Conservation (phyloP, 2,329 filamentous ascomycete species). For the Periconia sp. region DNA sequence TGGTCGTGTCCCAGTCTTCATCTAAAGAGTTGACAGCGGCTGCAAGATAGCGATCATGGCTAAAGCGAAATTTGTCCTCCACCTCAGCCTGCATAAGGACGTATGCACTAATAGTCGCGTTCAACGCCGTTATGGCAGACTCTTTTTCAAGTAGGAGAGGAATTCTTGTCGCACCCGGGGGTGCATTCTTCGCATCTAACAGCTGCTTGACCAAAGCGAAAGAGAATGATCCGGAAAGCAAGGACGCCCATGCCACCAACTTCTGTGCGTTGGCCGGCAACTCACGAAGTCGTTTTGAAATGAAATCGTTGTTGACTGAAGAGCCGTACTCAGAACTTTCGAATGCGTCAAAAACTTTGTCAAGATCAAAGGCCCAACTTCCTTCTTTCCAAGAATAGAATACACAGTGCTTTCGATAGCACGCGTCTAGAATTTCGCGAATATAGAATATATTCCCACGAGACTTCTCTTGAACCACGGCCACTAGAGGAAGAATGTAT, state of each 20-base stretch:
- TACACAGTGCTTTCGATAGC: conserved; percentile 84
- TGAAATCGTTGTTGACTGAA: conserved; percentile 81
- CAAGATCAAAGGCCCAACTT: conserved; percentile 80
- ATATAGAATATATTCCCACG: conserved; percentile 90
- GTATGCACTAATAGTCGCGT: conserved; percentile 79
- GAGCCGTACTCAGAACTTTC: conserved; percentile 78
- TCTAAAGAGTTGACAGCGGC: conserved; percentile 69
- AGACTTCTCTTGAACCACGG: conserved; percentile 88
- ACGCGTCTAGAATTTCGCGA: conserved; percentile 86
- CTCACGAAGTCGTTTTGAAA: conserved; percentile 77
- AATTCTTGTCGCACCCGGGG: conserved; percentile 50
- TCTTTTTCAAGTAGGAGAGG: conserved; percentile 63
- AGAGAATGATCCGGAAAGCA: conserved; percentile 82
- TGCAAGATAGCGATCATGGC: conserved; percentile 84
- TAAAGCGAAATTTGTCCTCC: conserved; percentile 85
- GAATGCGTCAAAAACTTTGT: conserved; percentile 85
- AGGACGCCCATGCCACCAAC: conserved; percentile 83
- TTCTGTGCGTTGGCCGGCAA: conserved; percentile 75
- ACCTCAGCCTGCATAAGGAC: conserved; percentile 81
- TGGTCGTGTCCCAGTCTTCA: conserved; percentile 56
- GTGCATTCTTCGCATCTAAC: conserved; percentile 70
- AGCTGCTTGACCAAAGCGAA: conserved; percentile 81
- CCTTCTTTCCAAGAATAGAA: conserved; percentile 88
- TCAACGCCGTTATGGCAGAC: conserved; percentile 78
- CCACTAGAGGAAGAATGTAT: conserved; percentile 76